Percentiles rank a stretch among this genome's conserved stretches.
These are phyloP conservation scores for Breviolum minutum DNA, from an alignment of 73 alveolate genomes.

Conservation along the genomic window DNA sequence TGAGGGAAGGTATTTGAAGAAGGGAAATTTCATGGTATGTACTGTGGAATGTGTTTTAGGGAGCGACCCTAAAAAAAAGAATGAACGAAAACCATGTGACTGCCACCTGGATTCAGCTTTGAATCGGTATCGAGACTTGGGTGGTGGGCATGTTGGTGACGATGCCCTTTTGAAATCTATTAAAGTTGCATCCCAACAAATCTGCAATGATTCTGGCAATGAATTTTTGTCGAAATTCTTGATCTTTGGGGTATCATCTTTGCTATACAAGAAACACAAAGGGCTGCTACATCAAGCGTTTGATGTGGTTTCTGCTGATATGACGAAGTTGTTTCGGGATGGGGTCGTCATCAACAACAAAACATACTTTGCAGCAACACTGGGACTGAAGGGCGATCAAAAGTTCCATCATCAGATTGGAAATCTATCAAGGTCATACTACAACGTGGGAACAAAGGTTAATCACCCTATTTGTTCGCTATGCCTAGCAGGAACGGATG, in stretches of 20 bases:
- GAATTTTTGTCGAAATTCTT: not conserved
- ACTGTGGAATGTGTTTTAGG: not conserved
- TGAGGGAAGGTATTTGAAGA: slow-evolving; percentile 28
- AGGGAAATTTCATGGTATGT: slow-evolving; percentile 18
- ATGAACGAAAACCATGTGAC: not conserved
- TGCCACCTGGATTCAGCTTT: not conserved
- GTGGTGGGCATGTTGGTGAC: not conserved
- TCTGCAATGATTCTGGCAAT: not conserved
- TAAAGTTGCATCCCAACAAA: not conserved
- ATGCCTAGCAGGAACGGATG: not conserved
- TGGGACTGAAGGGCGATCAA: slow-evolving; percentile 20
- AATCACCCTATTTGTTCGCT: not conserved
- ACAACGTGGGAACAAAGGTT: not conserved
- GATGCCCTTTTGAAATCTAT: not conserved
- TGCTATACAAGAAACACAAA: not conserved
- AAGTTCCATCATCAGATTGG: slow-evolving; percentile 17
- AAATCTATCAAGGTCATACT: not conserved
- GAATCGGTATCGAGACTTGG: not conserved
- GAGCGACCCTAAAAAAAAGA: not conserved
- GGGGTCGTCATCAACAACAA: not conserved
- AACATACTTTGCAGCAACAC: not conserved
- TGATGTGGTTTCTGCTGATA: not conserved
- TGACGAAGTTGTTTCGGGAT: not conserved
- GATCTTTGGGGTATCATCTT: not conserved
- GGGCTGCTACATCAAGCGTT: not conserved